Conservation (phyloP, 2,329 filamentous ascomycete species). For the Fusarium subtropicale region DNA sequence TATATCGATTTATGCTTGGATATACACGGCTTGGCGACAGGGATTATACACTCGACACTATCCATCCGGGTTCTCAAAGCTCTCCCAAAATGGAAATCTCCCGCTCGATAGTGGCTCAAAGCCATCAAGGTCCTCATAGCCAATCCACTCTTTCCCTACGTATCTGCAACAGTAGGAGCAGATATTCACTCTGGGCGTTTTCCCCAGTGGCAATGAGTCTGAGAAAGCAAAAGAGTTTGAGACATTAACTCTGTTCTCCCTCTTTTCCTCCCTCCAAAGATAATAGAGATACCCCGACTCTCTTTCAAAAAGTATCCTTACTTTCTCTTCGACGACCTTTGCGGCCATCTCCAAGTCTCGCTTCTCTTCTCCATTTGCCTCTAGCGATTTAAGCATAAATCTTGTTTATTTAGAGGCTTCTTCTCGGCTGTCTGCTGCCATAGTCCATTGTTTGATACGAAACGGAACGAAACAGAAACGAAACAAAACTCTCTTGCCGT, state of each 20-base stretch:
- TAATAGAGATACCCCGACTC: not conserved
- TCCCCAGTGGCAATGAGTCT: slow-evolving; percentile 1
- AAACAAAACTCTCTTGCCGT: slow-evolving; percentile 3
- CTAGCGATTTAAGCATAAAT: slow-evolving; percentile 31
- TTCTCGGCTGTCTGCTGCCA: slow-evolving; percentile 13
- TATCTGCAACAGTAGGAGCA: slow-evolving; percentile 3
- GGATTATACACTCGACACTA: slow-evolving; percentile 25
- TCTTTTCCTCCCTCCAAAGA: slow-evolving; percentile 1
- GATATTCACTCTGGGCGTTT: not conserved
- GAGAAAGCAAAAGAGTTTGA: slow-evolving; percentile 23
- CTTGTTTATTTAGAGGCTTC: not conserved
- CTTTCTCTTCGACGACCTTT: slow-evolving; percentile 13
- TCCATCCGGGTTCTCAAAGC: slow-evolving; percentile 41
- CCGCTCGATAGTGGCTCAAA: slow-evolving; percentile 24
- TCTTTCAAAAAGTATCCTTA: not conserved
- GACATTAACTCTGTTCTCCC: slow-evolving; percentile 30
- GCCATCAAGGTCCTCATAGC: slow-evolving; percentile 41
- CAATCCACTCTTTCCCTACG: slow-evolving; percentile 27
- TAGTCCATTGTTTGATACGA: slow-evolving; percentile 1
- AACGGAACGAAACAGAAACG: not conserved
- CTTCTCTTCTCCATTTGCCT: not conserved
- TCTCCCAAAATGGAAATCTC: slow-evolving; percentile 31
- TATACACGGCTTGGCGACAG: slow-evolving; percentile 34
- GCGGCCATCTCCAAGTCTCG: slow-evolving; percentile 11
- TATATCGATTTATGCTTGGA: slow-evolving; percentile 11